A percentile compares a stretch with the other conserved stretches of the same genome.
phyloP scores from a whole-genome alignment of 768 basidiomycete species.

The Pulveroboletus ravenelii region DNA sequence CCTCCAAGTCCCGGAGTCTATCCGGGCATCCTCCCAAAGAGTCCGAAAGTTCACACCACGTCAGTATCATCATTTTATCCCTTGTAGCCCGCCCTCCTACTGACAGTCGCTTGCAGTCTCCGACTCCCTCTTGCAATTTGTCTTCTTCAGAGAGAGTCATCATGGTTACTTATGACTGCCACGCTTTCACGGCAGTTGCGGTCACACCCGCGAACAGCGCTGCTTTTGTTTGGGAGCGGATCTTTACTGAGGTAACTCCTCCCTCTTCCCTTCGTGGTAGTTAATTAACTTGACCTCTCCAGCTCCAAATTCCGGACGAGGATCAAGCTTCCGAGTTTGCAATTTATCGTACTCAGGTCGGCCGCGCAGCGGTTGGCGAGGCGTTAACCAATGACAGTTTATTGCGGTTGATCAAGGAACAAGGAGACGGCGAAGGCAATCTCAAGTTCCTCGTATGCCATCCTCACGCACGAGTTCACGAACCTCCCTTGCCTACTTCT shows the following conservation, averaged over 20 bases:
- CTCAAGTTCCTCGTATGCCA: conserved; percentile 83
- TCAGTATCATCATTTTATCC: conserved; percentile 6
- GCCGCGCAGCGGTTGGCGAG: conserved; percentile 67
- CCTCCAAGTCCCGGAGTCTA: conserved; percentile 24
- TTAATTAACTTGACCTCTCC: conserved; percentile 4
- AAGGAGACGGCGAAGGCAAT: conserved; percentile 72
- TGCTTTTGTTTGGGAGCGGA: conserved; percentile 71
- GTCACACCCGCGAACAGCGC: conserved; percentile 62
- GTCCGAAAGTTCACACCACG: conserved; percentile 25
- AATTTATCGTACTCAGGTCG: conserved; percentile 87
- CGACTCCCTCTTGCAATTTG: conserved; percentile 28
- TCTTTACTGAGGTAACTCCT: conserved; percentile 66
- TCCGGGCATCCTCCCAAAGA: conserved; percentile 29
- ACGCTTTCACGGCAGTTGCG: conserved; percentile 67
- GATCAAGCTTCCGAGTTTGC: conserved; percentile 65
- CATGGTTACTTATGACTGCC: conserved; percentile 74
- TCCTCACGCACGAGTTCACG: conserved; percentile 57
- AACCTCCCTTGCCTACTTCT: conserved; percentile 36
- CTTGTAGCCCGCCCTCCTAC: conserved; percentile 3
- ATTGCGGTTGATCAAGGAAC: conserved; percentile 62
- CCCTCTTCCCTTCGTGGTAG: not conserved
- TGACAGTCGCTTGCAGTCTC: conserved; percentile 22
- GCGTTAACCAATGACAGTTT: conserved; percentile 69
- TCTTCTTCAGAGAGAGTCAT: conserved; percentile 38
- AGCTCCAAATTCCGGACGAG: conserved; percentile 82